phyloP scores from a whole-genome alignment of 2,329 filamentous ascomycete species.

The Colletotrichum coccodes region DNA sequence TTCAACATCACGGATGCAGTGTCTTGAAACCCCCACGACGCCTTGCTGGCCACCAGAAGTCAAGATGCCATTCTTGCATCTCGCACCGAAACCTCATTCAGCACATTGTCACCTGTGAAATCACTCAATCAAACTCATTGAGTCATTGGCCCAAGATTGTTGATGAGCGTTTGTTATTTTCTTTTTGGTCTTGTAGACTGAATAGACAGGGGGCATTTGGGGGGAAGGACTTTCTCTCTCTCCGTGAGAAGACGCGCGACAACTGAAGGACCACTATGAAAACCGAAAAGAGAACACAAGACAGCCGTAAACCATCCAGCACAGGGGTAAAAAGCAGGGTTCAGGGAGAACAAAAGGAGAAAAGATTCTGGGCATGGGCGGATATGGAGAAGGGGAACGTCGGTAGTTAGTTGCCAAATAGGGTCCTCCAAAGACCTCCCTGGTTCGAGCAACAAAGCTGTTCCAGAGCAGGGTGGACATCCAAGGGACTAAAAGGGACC shows the following conservation, averaged over 20 bases:
- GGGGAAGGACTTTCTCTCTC: constrained; percentile 32
- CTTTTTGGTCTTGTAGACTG: constrained; percentile 33
- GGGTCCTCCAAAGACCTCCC: constrained; percentile 13
- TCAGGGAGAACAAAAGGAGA: constrained; percentile 25
- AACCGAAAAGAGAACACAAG: constrained; percentile 34
- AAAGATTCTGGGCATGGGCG: constrained; percentile 24
- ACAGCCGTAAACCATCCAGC: constrained; percentile 35
- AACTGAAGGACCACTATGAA: constrained; percentile 31
- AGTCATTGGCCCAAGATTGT: not conserved
- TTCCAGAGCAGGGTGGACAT: constrained; percentile 21
- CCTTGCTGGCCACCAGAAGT: too few relatives aligned
- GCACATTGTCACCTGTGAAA: not conserved
- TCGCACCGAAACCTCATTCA: too few relatives aligned
- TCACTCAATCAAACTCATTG: not conserved
- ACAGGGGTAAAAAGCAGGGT: constrained; percentile 31
- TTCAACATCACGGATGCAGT: not conserved
- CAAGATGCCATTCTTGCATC: too few relatives aligned
- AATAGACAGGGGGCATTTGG: constrained; percentile 34
- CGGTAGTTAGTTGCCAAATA: constrained; percentile 29
- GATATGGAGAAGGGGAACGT: constrained; percentile 22
- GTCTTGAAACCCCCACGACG: not conserved
- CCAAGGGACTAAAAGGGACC: constrained; percentile 37
- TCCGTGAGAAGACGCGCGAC: constrained; percentile 29
- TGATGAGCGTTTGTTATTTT: constrained; percentile 36
- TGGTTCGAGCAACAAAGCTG: not conserved